Conservation (phyloP, 2,329 filamentous ascomycete genomes). For the Magnaporthiopsis rhizophila region DNA sequence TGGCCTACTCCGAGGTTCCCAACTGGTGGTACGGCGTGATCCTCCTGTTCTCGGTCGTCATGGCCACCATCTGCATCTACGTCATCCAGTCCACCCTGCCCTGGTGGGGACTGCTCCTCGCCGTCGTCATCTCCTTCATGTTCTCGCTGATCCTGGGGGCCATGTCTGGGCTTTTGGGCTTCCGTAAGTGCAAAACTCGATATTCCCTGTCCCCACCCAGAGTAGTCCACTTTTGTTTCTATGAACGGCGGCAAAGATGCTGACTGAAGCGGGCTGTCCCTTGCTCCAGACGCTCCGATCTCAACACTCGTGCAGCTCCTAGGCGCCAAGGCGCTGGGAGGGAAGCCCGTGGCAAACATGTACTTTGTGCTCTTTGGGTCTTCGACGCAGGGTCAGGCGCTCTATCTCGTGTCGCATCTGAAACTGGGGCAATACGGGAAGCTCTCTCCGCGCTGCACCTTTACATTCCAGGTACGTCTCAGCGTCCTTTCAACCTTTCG, state of each 20-base stretch:
- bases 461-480: conserved; percentile 31
- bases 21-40: conserved; percentile 32
- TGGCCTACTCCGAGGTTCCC: conserved; percentile 31
- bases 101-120: conserved; percentile 33
- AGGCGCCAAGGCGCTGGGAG: conserved; percentile 36
- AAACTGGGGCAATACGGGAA: conserved; percentile 30
- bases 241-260: neutral
- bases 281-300: conserved; percentile 16
- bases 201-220: no score
- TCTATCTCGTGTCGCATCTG: conserved; percentile 24
- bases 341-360: conserved; percentile 31
- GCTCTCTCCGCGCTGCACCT: conserved; percentile 32
- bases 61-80: conserved; percentile 31
- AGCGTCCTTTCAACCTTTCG: conserved; percentile 10
- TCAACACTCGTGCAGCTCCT: conserved; percentile 33
- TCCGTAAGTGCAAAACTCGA: conserved; percentile 23
- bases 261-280: neutral
- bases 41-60: conserved; percentile 23
- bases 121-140: conserved; percentile 25
- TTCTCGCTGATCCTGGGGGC: conserved; percentile 31
- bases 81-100: conserved; percentile 27
- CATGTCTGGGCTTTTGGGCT: conserved; percentile 27
- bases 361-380: conserved; percentile 32
- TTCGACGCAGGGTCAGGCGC: conserved; percentile 24
- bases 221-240: neutral